Base-by-base conservation (phyloP, 208 protist species). In the Trypanosoma vivax region DNA sequence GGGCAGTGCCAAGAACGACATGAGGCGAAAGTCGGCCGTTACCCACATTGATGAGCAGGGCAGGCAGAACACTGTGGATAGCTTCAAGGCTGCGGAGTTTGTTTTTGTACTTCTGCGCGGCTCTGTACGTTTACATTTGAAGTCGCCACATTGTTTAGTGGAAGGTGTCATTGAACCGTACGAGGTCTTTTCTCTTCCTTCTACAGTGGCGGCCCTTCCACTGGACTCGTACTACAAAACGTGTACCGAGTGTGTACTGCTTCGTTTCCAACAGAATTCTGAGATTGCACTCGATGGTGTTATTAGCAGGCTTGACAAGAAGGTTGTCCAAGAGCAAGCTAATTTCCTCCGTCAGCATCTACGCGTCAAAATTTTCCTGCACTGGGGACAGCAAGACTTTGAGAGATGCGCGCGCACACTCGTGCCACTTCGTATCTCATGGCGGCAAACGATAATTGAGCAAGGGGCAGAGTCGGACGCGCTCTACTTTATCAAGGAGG, bases 401-500 rank as follows among this genome's bases (percentile, higher is more conserved):
- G 42, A 50, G 16, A 34, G 3, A 7, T 52, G 55, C 37, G 76
- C 80, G 2, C 55, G 68, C 0, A 45, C 47, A 21, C 38, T 88
- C 9, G 57, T 88, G 2, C 77, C 76, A 14, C 47, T 92, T 28
- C 79, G 79, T 5, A 52, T 86, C 7, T 50, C 68, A 0, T 53
- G 57, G 10, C 48, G 76, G 1, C 59, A 80, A 40, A 34, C 79
- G 1, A 37, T 92, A 13, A 30, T 88, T n/a, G 65, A 73, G 27
- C 75, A 92, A 47, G 79, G 75, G 0, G 54, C 40, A 2, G 41
- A 45, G 29, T 77, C 83, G 24, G 80, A 87, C 38, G 66, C 60
- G 0, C 39, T 92, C 38, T 92, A 70, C 51, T 87, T 92, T 39
- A 53, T 92, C 10, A 40, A 57, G 6, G 70, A 80, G 18, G 84